A percentile compares a stretch with the other conserved stretches of the same genome.
Evolutionary conservation across 306 rosid genomes (phyloP).

Genomic region (cucumber (Cucumis sativus)): Cucumber_9930_V3 NC_026660.2:10448001-10448500

Average conservation of each 20-base stretch:
- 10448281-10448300: not conserved
- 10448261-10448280: not conserved
- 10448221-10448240: not conserved
- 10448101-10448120: conserved; percentile 2
- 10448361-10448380: too few species aligned
- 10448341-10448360: too few species aligned
- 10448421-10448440: too few species aligned
- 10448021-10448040: not conserved
- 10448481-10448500: too few species aligned
- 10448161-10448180: not conserved
- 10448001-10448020: not conserved
- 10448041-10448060: not conserved
- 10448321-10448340: too few species aligned
- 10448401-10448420: too few species aligned
- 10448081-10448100: not conserved
- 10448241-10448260: not conserved
- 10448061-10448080: not conserved
- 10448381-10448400: too few species aligned
- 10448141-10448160: not conserved
- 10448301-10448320: too few species aligned
- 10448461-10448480: too few species aligned
- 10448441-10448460: too few species aligned
- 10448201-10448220: conserved; percentile 2
- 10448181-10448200: conserved; percentile 2
- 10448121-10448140: not conserved